phyloP scores from a whole-genome alignment of 2,329 filamentous ascomycete genomes.

The Parastagonospora nodorum region DNA sequence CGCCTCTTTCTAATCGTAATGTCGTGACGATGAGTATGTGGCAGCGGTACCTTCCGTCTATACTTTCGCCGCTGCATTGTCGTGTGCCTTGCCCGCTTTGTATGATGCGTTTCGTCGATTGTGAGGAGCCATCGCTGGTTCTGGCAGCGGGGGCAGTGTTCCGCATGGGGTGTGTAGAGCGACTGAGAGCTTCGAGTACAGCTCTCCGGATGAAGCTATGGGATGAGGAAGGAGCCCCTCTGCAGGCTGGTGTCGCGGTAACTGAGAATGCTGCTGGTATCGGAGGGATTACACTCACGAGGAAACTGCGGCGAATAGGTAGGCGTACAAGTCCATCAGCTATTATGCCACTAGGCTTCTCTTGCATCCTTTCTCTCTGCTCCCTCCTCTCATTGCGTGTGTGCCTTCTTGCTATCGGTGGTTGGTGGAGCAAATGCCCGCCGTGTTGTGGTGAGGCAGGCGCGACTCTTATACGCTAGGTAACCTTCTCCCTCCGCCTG shows the following conservation, averaged over 20 bases:
- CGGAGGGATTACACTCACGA: background rate
- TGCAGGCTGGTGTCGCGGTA: background rate
- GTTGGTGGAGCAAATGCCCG: constrained; percentile 2
- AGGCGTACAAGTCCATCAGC: constrained; percentile 6
- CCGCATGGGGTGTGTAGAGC: too few species aligned
- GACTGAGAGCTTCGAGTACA: too few species aligned
- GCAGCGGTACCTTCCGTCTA: background rate
- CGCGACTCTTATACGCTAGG: constrained; percentile 5
- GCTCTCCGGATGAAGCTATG: too few species aligned
- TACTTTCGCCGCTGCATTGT: background rate
- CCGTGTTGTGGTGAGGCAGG: constrained; percentile 10
- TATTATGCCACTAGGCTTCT: too few species aligned
- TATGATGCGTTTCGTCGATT: too few species aligned
- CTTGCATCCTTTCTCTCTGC: constrained; percentile 11
- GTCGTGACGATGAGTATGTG: constrained; percentile 23
- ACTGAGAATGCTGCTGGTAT: background rate
- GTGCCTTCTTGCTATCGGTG: background rate
- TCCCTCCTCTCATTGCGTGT: constrained; percentile 6
- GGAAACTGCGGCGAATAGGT: constrained; percentile 10
- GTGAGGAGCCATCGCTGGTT: too few species aligned
- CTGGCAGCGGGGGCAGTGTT: too few species aligned
- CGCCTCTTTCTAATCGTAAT: constrained; percentile 19
- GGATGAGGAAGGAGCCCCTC: background rate
- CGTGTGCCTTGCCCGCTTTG: background rate
- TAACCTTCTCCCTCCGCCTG: constrained; percentile 1